A percentile compares a stretch with the other conserved stretches of the same genome.
These are phyloP conservation scores for Coccomyxa sp. DNA, from an alignment of 139 green algal species.

Conservation along the genomic window DNA sequence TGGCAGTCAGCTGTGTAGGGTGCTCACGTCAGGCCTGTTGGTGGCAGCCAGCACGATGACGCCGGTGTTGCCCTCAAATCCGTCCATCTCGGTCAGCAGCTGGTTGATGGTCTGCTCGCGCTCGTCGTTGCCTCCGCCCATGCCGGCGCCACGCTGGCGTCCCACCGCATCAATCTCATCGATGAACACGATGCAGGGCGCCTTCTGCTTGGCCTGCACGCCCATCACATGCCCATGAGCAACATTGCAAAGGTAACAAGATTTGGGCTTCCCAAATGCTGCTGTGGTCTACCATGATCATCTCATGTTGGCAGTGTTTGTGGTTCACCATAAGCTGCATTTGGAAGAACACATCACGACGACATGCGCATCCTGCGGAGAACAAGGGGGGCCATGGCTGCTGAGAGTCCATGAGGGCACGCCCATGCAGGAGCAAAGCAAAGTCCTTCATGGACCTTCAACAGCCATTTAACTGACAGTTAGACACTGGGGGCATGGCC, in stretches of 20 bases:
- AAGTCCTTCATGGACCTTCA: background rate
- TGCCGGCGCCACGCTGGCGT: conserved; percentile 90
- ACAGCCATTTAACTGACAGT: background rate
- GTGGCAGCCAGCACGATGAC: conserved; percentile 86
- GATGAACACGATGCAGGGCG: conserved; percentile 99
- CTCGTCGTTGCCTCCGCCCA: conserved; percentile 99
- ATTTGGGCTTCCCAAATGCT: too few species aligned
- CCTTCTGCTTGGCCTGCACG: conserved; percentile 79
- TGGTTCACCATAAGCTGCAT: background rate
- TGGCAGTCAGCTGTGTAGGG: too few species aligned
- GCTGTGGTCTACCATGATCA: too few species aligned
- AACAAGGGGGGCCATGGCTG: too few species aligned
- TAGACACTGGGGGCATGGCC: background rate
- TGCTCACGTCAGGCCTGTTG: conserved; percentile 82
- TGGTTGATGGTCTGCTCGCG: conserved; percentile 99
- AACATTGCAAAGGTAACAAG: too few species aligned
- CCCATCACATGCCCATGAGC: background rate
- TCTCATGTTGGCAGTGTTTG: too few species aligned
- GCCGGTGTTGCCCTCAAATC: conserved; percentile 89
- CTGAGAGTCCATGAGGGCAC: too few species aligned
- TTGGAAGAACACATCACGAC: background rate
- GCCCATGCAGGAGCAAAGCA: background rate
- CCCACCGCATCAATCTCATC: conserved; percentile 99
- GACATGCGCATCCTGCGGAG: background rate
- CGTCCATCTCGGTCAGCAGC: conserved; percentile 97